Base-by-base conservation (phyloP, 805 yeast genomes). In the Isabelozyma rhagii region DNA sequence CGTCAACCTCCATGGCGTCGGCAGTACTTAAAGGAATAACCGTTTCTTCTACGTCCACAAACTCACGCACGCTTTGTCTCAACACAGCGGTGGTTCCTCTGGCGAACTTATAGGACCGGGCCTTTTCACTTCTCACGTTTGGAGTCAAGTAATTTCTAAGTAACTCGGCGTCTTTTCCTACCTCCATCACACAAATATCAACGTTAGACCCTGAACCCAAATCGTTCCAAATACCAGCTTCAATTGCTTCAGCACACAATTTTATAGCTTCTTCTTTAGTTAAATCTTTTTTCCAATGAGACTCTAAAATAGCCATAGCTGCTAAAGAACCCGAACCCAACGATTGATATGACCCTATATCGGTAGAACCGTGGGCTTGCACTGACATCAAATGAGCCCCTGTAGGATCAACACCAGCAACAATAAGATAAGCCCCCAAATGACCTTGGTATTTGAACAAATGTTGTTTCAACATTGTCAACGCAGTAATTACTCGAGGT, bases 221-320 rank as follows among this genome's bases (percentile, higher is more conserved):
- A 78, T 94, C 99, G 71, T 94, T 94, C 97, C 97, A 94, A 62
- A 94, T 93, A 81, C 99, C 99, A 14, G 97, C 90, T 72, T 89
- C 89, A 63, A 94, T 94, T 25, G 98, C 98, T 57, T 89, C 91
- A 3, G 97, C 77, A 53, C 97, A 93, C 47, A 94, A 77, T 58
- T 82, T 83, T 74, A 91, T 83, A n/a, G 98, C 98, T 67, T 90
- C 96, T 44, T 91, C 96, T 66, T 77, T 87, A 18, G 84, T 79
- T 75, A 94, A 70, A 56, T 81, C 89, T 56, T 81, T 83, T 62
- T 79, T 83, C 96, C 96, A 94, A 55, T 84, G 79, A 40, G 93
- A 81, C 72, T 94, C 99, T 59, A 94, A 77, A 14, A 94, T 94
- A 4, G 98, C 97, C 96, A 94, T 93, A 8, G 99, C 99, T 5